Percentiles rank a stretch among this genome's conserved stretches.
phyloP scores from a whole-genome alignment of 352 stramenopile genomes.

The Pythium apleroticum region DNA sequence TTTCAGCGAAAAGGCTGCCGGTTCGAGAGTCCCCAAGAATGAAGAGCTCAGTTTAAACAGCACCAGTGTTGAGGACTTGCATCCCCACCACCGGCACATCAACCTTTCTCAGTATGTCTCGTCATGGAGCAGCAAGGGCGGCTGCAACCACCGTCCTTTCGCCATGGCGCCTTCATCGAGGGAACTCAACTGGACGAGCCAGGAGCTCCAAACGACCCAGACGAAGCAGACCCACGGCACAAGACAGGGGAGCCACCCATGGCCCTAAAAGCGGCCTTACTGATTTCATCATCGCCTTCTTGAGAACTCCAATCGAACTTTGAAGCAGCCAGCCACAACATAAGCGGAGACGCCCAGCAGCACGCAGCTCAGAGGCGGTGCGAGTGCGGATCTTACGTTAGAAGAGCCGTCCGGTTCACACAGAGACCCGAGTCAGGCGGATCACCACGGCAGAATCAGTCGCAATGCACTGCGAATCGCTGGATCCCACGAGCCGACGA shows the following conservation, averaged over 20 bases:
- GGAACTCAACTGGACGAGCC: conserved; percentile 4
- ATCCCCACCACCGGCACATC: neutral
- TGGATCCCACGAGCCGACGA: neutral
- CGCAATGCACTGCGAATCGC: neutral
- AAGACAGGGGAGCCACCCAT: neutral
- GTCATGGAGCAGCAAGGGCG: conserved; percentile 8
- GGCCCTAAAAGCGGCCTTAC: conserved; percentile 40
- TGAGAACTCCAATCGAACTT: neutral
- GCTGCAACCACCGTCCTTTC: neutral
- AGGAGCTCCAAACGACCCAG: conserved; percentile 10
- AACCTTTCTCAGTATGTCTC: conserved; percentile 23
- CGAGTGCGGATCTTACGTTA: neutral
- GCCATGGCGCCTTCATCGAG: neutral
- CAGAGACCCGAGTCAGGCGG: neutral
- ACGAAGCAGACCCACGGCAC: neutral
- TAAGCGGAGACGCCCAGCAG: neutral
- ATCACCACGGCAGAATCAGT: neutral
- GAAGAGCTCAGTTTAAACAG: conserved; percentile 12
- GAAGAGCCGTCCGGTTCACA: neutral
- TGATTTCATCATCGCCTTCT: conserved; percentile 30
- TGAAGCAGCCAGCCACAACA: neutral
- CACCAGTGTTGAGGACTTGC: neutral
- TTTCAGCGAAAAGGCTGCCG: neutral
- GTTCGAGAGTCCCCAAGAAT: neutral
- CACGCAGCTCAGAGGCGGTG: neutral